Conservation (phyloP, 2,329 filamentous ascomycete genomes). For the Nemania serpens region DNA sequence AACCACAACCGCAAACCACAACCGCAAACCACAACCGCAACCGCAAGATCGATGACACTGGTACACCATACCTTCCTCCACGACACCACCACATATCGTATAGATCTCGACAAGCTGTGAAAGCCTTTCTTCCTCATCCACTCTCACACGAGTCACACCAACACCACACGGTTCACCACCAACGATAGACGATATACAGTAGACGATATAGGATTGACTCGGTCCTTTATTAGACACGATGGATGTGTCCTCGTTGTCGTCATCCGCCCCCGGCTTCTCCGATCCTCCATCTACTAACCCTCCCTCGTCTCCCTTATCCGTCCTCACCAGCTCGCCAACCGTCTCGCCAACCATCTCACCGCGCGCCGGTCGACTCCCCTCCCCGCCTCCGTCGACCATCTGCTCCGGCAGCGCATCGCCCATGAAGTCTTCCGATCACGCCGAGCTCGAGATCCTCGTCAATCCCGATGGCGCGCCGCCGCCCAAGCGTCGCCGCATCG, state of each 20-base stretch:
- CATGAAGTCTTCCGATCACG: constrained; percentile 49
- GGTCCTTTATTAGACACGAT: constrained; percentile 16
- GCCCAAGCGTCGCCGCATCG: constrained; percentile 74
- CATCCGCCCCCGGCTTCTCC: constrained; percentile 39
- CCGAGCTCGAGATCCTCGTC: constrained; percentile 46
- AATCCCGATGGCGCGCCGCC: constrained; percentile 67
- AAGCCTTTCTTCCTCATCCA: no score
- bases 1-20: neutral
- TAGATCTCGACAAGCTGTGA: no score
- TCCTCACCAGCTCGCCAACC: constrained; percentile 58
- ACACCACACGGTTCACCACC: neutral
- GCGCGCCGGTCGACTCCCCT: constrained; percentile 54
- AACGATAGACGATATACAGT: no score
- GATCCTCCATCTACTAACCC: constrained; percentile 51
- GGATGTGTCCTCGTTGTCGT: constrained; percentile 34
- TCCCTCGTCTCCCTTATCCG: constrained; percentile 59
- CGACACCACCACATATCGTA: no score
- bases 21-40: neutral
- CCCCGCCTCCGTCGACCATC: constrained; percentile 53
- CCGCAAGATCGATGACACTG: neutral
- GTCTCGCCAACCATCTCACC: constrained; percentile 55
- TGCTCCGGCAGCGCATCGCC: constrained; percentile 58
- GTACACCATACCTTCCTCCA: no score
- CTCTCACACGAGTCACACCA: no score
- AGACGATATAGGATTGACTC: no score